phyloP scores from a whole-genome alignment of 164 flowering plant genomes.

The Macadamia integrifolia region DNA sequence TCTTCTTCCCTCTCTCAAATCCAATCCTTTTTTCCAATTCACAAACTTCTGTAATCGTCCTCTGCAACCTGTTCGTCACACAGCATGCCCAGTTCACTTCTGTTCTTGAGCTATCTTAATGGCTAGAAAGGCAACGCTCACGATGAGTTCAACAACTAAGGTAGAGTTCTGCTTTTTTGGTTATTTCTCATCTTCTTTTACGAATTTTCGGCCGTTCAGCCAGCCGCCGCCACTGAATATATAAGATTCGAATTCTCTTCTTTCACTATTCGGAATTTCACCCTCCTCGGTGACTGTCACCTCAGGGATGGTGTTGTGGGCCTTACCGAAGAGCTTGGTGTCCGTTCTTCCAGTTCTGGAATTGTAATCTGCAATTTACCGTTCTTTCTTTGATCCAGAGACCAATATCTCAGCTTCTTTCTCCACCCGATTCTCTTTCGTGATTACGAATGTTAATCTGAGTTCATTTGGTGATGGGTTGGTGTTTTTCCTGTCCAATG shows the following conservation, averaged over 20 bases:
- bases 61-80: background rate
- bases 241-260: conserved; percentile 44
- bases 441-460: conserved; percentile 47
- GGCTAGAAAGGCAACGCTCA: background rate
- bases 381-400: conserved; percentile 37
- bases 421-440: conserved; percentile 63
- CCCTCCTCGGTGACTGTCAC: conserved; percentile 83
- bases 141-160: conserved; percentile 20
- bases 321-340: conserved; percentile 57
- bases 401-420: conserved; percentile 71
- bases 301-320: conserved; percentile 75
- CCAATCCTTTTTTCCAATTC: background rate
- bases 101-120: background rate
- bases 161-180: conserved; percentile 25
- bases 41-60: background rate
- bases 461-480: conserved; percentile 73
- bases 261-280: conserved; percentile 61
- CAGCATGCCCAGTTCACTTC: background rate
- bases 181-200: conserved; percentile 8
- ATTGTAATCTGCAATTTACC: conserved; percentile 56
- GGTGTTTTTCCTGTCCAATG: conserved; percentile 63
- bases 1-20: conserved; percentile 1
- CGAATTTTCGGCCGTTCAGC: background rate
- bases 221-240: conserved; percentile 14
- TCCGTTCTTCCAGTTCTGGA: conserved; percentile 83